Evolutionary conservation across 1,284 basidiomycete genomes (phyloP).

Genomic region (Anthracocystis setariae): DNA sequence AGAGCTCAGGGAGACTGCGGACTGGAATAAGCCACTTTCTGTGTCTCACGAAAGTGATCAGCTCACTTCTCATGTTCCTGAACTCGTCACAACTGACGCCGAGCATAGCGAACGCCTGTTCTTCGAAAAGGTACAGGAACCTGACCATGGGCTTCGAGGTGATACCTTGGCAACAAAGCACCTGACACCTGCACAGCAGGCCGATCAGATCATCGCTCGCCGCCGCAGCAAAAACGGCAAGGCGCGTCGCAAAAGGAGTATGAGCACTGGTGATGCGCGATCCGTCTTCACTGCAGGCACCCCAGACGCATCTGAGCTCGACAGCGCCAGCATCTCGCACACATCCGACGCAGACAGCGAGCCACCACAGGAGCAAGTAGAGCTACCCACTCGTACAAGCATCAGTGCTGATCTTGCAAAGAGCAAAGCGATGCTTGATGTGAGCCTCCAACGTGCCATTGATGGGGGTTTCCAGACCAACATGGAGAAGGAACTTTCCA

Average conservation of each 20-base stretch:
- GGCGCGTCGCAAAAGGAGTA: conserved; percentile 45
- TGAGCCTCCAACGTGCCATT: conserved; percentile 53
- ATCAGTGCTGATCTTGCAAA: conserved; percentile 53
- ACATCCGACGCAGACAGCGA: conserved; percentile 13
- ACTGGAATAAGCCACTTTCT: conserved; percentile 6
- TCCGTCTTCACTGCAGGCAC: conserved; percentile 38
- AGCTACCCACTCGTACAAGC: conserved; percentile 45
- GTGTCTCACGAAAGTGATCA: neutral
- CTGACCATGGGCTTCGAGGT: neutral
- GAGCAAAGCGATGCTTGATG: conserved; percentile 54
- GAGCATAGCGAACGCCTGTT: conserved; percentile 11
- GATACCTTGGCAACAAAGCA: conserved; percentile 7
- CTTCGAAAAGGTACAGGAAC: conserved; percentile 1
- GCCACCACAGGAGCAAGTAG: conserved; percentile 27
- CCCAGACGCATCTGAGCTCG: conserved; percentile 4
- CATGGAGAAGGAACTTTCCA: conserved; percentile 56
- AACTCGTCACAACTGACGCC: conserved; percentile 13
- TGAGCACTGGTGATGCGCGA: conserved; percentile 53
- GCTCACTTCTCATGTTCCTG: neutral
- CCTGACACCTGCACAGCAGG: conserved; percentile 57
- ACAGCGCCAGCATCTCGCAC: conserved; percentile 10
- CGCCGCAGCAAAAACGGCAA: conserved; percentile 56
- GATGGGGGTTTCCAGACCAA: conserved; percentile 55
- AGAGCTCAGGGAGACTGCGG: conserved; percentile 44
- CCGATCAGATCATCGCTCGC: conserved; percentile 59